A percentile compares a stretch with the other conserved stretches of the same genome.
Evolutionary conservation across 2,329 filamentous ascomycete species (phyloP).

Genomic region (Epichloe sp.): DNA sequence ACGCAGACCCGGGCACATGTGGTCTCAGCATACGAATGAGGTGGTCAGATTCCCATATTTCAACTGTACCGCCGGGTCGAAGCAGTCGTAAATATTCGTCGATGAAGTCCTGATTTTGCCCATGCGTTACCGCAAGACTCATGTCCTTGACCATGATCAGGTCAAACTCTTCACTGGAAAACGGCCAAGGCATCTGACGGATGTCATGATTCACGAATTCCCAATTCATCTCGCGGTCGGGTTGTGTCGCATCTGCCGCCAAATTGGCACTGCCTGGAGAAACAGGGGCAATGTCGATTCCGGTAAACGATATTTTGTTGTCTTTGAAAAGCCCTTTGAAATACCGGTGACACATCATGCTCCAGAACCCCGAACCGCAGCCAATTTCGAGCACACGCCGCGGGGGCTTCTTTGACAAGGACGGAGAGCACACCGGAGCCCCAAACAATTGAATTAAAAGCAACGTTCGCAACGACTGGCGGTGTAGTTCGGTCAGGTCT

Average conservation of each 20-base stretch:
- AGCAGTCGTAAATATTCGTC: conserved; percentile 70
- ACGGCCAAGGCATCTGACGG: conserved; percentile 61
- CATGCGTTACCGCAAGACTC: conserved; percentile 49
- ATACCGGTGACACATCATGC: conserved; percentile 72
- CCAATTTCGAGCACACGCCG: conserved; percentile 71
- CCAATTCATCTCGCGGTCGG: conserved; percentile 69
- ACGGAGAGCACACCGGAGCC: conserved; percentile 61
- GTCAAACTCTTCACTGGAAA: conserved; percentile 70
- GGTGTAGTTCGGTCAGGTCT: conserved; percentile 76
- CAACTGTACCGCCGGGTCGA: conserved; percentile 63
- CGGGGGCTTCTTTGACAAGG: conserved; percentile 53
- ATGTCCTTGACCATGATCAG: conserved; percentile 81
- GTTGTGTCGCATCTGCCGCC: conserved; percentile 29
- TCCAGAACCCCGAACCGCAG: conserved; percentile 85
- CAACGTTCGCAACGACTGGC: conserved; percentile 74
- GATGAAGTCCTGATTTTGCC: conserved; percentile 40
- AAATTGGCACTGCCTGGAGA: conserved; percentile 30
- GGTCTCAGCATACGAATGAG: conserved; percentile 71
- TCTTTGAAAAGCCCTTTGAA: conserved; percentile 43
- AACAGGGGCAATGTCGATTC: conserved; percentile 67
- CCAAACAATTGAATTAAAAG: conserved; percentile 73
- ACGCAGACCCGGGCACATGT: conserved; percentile 46
- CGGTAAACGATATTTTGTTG: conserved; percentile 61
- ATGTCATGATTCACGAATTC: conserved; percentile 80
- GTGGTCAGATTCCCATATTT: conserved; percentile 85